Evolutionary conservation across 495 filamentous ascomycete species (phyloP).

Genomic region (Bryoglossum gracile): DNA sequence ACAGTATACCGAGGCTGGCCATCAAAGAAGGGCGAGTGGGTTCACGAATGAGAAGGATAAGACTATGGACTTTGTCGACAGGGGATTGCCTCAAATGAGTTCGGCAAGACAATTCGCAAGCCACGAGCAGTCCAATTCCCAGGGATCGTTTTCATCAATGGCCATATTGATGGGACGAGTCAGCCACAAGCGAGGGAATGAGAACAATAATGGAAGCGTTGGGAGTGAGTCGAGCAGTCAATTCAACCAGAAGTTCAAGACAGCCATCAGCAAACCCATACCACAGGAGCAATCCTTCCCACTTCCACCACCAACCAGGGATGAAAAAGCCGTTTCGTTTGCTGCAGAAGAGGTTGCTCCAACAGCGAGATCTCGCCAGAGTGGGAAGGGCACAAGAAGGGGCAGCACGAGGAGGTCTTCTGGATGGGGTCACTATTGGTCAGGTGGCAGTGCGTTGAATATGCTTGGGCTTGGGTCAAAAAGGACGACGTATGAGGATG

Average conservation of each 20-base stretch:
- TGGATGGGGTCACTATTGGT: slow-evolving; percentile 56
- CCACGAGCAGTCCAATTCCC: slow-evolving; percentile 39
- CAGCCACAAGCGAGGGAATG: slow-evolving; percentile 34
- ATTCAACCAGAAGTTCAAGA: slow-evolving; percentile 46
- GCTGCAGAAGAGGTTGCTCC: slow-evolving; percentile 22
- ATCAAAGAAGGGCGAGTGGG: slow-evolving; percentile 43
- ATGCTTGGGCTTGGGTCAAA: slow-evolving; percentile 43
- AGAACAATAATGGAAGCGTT: slow-evolving; percentile 34
- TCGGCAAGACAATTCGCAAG: slow-evolving; percentile 35
- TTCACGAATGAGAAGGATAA: slow-evolving; percentile 41
- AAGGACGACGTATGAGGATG: slow-evolving; percentile 32
- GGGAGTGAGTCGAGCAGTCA: slow-evolving; percentile 42
- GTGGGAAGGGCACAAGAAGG: slow-evolving; percentile 15
- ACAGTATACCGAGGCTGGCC: slow-evolving; percentile 37
- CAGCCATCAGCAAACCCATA: slow-evolving; percentile 46
- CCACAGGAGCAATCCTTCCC: slow-evolving; percentile 28
- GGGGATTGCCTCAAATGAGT: slow-evolving; percentile 37
- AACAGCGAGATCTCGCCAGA: slow-evolving; percentile 5
- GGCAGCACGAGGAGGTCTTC: slow-evolving; percentile 43
- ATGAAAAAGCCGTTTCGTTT: slow-evolving; percentile 37
- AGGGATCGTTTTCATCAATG: slow-evolving; percentile 47
- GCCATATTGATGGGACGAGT: slow-evolving; percentile 47
- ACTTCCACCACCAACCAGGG: slow-evolving; percentile 16
- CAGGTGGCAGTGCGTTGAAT: slow-evolving; percentile 45
- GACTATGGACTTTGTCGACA: slow-evolving; percentile 43